These are phyloP conservation scores for Yarrowia sp. DNA, from an alignment of 805 yeast species.

Conservation along the genomic window DNA sequence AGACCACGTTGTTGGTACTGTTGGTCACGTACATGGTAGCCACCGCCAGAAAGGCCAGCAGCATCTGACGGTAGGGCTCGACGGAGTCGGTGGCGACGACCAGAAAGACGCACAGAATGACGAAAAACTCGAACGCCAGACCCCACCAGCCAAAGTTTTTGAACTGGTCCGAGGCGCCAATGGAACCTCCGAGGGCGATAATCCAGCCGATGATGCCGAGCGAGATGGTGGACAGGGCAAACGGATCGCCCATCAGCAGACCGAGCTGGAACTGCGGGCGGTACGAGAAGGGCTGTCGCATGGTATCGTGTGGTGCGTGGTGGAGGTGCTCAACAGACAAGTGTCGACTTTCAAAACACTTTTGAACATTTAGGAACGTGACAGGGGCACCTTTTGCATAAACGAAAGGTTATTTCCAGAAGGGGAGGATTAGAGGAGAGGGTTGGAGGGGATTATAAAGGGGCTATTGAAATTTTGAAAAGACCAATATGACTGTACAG, in stretches of 20 bases:
- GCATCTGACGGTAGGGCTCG: constrained; percentile 65
- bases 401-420: constrained; percentile 6
- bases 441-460: background rate
- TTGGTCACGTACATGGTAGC: constrained; percentile 87
- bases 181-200: constrained; percentile 86
- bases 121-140: constrained; percentile 73
- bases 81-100: constrained; percentile 66
- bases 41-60: constrained; percentile 65
- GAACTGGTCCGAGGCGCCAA: constrained; percentile 61
- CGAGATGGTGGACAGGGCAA: constrained; percentile 81
- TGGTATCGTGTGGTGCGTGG: constrained; percentile 4
- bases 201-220: constrained; percentile 77
- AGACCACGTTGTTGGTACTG: constrained; percentile 80
- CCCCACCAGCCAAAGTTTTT: constrained; percentile 98
- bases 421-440: background rate
- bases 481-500: no score
- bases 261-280: constrained; percentile 38
- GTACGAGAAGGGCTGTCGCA: constrained; percentile 36
- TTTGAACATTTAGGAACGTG: constrained; percentile 9
- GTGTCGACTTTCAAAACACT: background rate
- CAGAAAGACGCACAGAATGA: constrained; percentile 61
- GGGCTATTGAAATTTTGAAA: background rate
- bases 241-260: constrained; percentile 80
- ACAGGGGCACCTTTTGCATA: constrained; percentile 35
- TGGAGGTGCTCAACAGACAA: background rate